Evolutionary conservation across 2,329 filamentous ascomycete genomes (phyloP).

Genomic region (Colletotrichum incanum): DNA sequence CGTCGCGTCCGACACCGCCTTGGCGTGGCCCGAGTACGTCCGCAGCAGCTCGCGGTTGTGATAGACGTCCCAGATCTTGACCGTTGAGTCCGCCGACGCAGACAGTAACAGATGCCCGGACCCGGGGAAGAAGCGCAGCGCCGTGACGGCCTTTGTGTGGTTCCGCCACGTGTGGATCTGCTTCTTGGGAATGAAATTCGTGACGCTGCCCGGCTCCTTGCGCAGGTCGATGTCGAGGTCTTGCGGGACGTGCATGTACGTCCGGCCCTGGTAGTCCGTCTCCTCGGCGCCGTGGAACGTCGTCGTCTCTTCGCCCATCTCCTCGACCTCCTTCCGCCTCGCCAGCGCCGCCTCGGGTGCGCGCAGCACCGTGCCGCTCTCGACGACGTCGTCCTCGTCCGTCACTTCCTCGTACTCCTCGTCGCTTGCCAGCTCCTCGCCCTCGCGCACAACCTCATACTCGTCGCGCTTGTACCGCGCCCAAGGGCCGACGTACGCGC

Average conservation of each 20-base stretch:
- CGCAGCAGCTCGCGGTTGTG: conserved; percentile 90
- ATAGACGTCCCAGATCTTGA: conserved; percentile 96
- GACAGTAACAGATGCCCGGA: conserved; percentile 92
- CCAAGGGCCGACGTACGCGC: conserved; percentile 95
- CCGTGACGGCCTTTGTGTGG: conserved; percentile 87
- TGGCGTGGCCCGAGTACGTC: conserved; percentile 92
- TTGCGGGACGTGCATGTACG: conserved; percentile 97
- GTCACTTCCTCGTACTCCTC: conserved; percentile 86
- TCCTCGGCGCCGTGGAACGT: conserved; percentile 88
- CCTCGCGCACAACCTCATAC: conserved; percentile 81
- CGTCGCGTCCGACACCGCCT: conserved; percentile 89
- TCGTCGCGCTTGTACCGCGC: conserved; percentile 83
- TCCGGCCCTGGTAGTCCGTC: conserved; percentile 94
- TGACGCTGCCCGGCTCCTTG: conserved; percentile 84
- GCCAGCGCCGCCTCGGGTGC: conserved; percentile 70
- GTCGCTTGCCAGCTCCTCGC: conserved; percentile 82
- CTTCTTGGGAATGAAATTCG: conserved; percentile 97
- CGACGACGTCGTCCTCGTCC: conserved; percentile 81
- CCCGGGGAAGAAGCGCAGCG: conserved; percentile 88
- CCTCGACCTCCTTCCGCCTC: conserved; percentile 71
- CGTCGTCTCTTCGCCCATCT: conserved; percentile 81
- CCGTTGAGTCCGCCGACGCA: conserved; percentile 89
- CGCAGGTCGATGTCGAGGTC: conserved; percentile 89
- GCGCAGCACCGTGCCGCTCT: conserved; percentile 73
- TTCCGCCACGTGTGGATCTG: conserved; percentile 91